Evolutionary conservation across 2,329 filamentous ascomycete species (phyloP).

Genomic region (Diplodia scrobiculata): DNA sequence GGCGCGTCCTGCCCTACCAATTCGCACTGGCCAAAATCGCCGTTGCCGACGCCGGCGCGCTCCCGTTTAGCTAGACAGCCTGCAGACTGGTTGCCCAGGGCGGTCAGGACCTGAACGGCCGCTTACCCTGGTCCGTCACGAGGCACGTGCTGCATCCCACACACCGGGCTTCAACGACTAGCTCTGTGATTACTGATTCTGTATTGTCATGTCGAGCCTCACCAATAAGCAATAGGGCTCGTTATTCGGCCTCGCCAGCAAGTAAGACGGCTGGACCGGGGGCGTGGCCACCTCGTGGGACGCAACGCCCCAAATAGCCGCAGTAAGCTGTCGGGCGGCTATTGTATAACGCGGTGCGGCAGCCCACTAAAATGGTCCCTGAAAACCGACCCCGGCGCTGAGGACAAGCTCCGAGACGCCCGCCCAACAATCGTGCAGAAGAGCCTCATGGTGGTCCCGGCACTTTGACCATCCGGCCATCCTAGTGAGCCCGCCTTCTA

Average conservation of each 20-base stretch:
- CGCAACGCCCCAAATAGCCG: conserved; percentile 4
- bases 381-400: conserved; percentile 1
- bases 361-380: conserved; percentile 15
- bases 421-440: conserved; percentile 6
- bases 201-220: conserved; percentile 23
- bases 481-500: background rate
- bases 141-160: conserved; percentile 22
- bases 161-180: background rate
- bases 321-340: conserved; percentile 16
- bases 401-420: background rate
- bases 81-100: background rate
- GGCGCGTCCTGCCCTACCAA: no score
- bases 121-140: conserved; percentile 4
- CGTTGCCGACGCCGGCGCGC: no score
- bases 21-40: no score
- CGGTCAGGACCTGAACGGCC: background rate
- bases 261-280: background rate
- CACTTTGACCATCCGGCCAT: background rate
- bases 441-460: conserved; percentile 16
- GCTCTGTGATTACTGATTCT: conserved; percentile 21
- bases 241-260: background rate
- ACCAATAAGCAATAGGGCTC: background rate
- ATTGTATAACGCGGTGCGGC: conserved; percentile 14
- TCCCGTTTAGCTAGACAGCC: no score
- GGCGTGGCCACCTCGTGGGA: conserved; percentile 13